Evolutionary conservation across 2,329 filamentous ascomycete species (phyloP).

Genomic region (Aspergillus eucalypticola): DNA sequence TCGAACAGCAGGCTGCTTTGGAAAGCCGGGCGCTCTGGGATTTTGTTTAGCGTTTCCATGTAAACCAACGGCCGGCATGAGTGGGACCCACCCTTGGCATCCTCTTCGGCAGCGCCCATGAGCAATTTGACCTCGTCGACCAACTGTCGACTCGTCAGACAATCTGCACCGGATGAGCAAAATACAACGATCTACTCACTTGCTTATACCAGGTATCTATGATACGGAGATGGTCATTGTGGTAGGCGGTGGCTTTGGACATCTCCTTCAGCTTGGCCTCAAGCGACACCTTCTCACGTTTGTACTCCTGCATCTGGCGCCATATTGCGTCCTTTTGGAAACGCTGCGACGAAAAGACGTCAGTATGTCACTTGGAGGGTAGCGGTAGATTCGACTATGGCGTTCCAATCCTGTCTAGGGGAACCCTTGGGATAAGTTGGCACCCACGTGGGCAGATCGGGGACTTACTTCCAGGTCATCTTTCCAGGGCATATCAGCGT

Average conservation of each 20-base stretch:
- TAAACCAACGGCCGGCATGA: not conserved
- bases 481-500: slow-evolving; percentile 69
- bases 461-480: slow-evolving; percentile 71
- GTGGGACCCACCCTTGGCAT: slow-evolving; percentile 31
- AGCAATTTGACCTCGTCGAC: slow-evolving; percentile 51
- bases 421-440: slow-evolving; percentile 17
- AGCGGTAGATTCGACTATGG: slow-evolving; percentile 7
- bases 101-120: slow-evolving; percentile 32
- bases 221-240: slow-evolving; percentile 89
- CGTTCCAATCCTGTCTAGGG: slow-evolving; percentile 4
- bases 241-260: slow-evolving; percentile 73
- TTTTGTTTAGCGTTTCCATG: slow-evolving; percentile 7
- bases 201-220: slow-evolving; percentile 95
- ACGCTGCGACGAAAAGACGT: slow-evolving; percentile 56
- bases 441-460: slow-evolving; percentile 13
- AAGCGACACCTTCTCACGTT: slow-evolving; percentile 79
- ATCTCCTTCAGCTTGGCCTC: slow-evolving; percentile 80
- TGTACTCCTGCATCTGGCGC: slow-evolving; percentile 97
- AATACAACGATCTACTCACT: slow-evolving; percentile 54
- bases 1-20: slow-evolving; percentile 58
- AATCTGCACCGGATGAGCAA: not conserved
- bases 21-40: slow-evolving; percentile 38
- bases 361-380: slow-evolving; percentile 18
- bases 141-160: slow-evolving; percentile 33
- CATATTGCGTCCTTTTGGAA: slow-evolving; percentile 96